Conservation (phyloP, 345 rosid species). For the Nephelium lappaceum region DNA sequence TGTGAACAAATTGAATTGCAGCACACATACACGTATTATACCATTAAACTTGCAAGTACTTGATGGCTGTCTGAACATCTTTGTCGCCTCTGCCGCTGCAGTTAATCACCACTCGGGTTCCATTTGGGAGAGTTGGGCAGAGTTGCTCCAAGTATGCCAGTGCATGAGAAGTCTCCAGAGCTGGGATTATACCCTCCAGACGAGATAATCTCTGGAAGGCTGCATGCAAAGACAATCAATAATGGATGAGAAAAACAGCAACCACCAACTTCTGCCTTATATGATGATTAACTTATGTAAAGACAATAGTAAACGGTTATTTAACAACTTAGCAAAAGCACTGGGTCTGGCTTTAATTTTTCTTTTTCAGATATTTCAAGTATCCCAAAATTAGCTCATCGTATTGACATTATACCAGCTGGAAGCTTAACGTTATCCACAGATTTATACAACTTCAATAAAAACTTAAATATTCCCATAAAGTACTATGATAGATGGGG, state of each 20-base stretch:
- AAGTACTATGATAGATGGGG: background rate
- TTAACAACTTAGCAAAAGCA: background rate
- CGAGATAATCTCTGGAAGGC: constrained; percentile 85
- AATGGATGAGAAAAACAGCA: background rate
- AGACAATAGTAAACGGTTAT: background rate
- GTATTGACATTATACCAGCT: too few species aligned
- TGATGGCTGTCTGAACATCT: constrained; percentile 87
- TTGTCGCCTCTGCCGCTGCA: constrained; percentile 97
- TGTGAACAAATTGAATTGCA: background rate
- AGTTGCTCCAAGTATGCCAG: constrained; percentile 81
- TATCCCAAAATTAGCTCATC: too few species aligned
- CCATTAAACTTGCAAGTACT: constrained; percentile 56
- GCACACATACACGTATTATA: background rate
- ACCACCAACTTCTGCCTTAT: background rate
- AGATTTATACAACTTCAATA: too few species aligned
- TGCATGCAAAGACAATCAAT: constrained; percentile 25
- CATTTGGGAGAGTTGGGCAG: constrained; percentile 69
- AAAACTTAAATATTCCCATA: too few species aligned
- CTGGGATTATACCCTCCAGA: constrained; percentile 90
- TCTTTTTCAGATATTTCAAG: too few species aligned
- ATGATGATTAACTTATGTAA: background rate
- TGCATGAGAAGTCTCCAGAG: constrained; percentile 92
- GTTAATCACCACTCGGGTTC: constrained; percentile 73
- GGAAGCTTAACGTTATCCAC: too few species aligned
- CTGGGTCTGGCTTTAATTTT: too few species aligned